Base-by-base conservation (phyloP, 148 eudicot genomes). In the Fallopia convolvulus region DNA sequence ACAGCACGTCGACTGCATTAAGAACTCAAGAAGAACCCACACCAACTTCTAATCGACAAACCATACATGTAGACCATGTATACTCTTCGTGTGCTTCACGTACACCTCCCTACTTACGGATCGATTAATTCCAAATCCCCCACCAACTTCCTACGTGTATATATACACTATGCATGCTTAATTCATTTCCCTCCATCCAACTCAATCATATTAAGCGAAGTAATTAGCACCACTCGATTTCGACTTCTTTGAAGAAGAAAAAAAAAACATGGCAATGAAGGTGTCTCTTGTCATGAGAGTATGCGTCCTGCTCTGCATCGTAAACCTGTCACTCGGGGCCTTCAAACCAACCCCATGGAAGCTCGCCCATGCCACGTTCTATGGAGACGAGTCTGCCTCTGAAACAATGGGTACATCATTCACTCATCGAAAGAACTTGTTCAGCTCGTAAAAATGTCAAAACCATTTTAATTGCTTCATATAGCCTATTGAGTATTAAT, bases 301-400 rank as follows among this genome's bases (percentile, higher is more conserved):
- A 13, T 66, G 72, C 44, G 6, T 66, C 18, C 18, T 65, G 8
- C 44, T 66, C 39, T 66, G 72, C 20, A 8, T 36, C 5, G 72
- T 68, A 36, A 33, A 68, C 72, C 21, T 46, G 0, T 68, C 72
- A 0, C 44, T 68, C 0, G 72, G 72, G 14, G 42, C 72, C 13
- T 79, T 68, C 77, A 53, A 82, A 9, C 80, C 88, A 73, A 61
- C 33, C 17, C 68, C 80, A 41, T 91, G 97, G 98, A 79, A 68
- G 33, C 70, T 58, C 8, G 91, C 97, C 21, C 86, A 87, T 63
- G 97, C 97, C 50, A 91, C 97, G 0, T 93, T 93, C 71, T 93
- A 93, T 46, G 98, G 98, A 0, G 93, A 93, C 53, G 96, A 89
- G 42, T 13, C 88, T 3, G 94, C 92, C 32, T 75, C 89, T 18